A percentile compares a stretch with the other conserved stretches of the same genome.
Evolutionary conservation across 2,329 filamentous ascomycete genomes (phyloP).

Genomic region (Boeremia exigua): DNA sequence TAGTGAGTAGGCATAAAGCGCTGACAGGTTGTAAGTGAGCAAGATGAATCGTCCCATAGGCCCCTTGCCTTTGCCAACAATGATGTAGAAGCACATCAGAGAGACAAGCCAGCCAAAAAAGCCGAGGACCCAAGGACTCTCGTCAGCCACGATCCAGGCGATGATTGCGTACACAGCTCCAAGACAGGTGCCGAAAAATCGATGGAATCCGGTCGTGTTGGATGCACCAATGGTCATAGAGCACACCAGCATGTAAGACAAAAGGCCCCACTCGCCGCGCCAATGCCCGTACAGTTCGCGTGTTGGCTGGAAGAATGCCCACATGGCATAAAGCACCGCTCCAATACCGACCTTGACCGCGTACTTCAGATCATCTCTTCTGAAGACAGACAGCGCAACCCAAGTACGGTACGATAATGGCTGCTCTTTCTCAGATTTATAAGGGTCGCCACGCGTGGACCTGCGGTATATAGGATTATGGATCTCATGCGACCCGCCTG

Average conservation of each 20-base stretch:
- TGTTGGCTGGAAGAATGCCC: slow-evolving; percentile 81
- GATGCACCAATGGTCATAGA: slow-evolving; percentile 97
- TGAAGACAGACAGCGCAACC: slow-evolving; percentile 61
- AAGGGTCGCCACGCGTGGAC: slow-evolving; percentile 34
- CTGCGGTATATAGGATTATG: slow-evolving; percentile 43
- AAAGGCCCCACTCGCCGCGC: slow-evolving; percentile 94
- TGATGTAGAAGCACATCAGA: slow-evolving; percentile 87
- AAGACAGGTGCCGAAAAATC: slow-evolving; percentile 84
- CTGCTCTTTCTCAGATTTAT: slow-evolving; percentile 37
- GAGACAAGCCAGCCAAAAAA: slow-evolving; percentile 83
- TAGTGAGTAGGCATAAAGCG: slow-evolving; percentile 91
- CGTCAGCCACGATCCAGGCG: slow-evolving; percentile 78
- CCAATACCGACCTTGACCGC: slow-evolving; percentile 93
- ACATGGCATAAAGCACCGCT: slow-evolving; percentile 85
- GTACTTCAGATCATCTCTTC: slow-evolving; percentile 73
- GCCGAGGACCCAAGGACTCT: slow-evolving; percentile 76
- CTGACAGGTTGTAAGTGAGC: slow-evolving; percentile 93
- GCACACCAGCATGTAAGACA: slow-evolving; percentile 98
- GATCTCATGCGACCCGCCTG: slow-evolving; percentile 43
- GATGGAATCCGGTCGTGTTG: slow-evolving; percentile 87
- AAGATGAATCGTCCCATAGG: slow-evolving; percentile 93
- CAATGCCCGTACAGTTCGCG: slow-evolving; percentile 83
- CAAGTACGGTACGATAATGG: slow-evolving; percentile 59
- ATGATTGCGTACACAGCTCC: slow-evolving; percentile 77
- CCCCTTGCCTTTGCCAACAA: slow-evolving; percentile 80